Percentiles rank a stretch among this genome's conserved stretches.
These are phyloP conservation scores for Passalora sequoiae DNA, from an alignment of 2,329 filamentous ascomycete species.

Conservation along the genomic window DNA sequence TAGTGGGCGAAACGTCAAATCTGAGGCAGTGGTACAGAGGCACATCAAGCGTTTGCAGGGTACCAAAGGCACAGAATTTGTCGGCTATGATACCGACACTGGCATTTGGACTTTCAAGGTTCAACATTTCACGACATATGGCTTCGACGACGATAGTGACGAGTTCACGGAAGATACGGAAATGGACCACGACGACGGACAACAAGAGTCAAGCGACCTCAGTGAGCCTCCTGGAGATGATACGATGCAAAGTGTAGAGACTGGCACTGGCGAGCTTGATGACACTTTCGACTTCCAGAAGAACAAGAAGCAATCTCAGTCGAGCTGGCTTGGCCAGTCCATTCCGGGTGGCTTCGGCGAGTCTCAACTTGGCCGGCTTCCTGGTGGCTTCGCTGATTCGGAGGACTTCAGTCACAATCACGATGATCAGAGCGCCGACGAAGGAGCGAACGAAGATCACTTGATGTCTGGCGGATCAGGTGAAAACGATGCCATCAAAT, in stretches of 20 bases:
- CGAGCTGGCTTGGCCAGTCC: constrained; percentile 9
- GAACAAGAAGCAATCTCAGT: constrained; percentile 40
- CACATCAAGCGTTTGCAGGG: constrained; percentile 76
- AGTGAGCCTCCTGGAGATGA: constrained; percentile 32
- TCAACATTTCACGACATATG: constrained; percentile 96
- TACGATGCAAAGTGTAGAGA: constrained; percentile 28
- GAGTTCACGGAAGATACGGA: constrained; percentile 58
- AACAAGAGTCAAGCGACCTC: constrained; percentile 49
- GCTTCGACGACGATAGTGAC: constrained; percentile 65
- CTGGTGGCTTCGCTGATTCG: constrained; percentile 70
- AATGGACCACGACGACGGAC: constrained; percentile 30
- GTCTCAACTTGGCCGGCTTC: constrained; percentile 43
- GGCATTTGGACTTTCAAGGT: constrained; percentile 90
- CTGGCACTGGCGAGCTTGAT: constrained; percentile 32
- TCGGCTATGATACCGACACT: constrained; percentile 70
- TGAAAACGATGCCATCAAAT: constrained; percentile 25
- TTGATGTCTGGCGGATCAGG: constrained; percentile 27
- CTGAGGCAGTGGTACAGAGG: constrained; percentile 65
- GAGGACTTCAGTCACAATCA: constrained; percentile 44
- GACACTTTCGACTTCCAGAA: constrained; percentile 54
- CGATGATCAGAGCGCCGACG: constrained; percentile 39
- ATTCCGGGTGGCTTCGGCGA: constrained; percentile 1
- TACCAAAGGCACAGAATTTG: constrained; percentile 74
- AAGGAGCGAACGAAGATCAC: constrained; percentile 42
- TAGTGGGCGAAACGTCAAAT: constrained; percentile 52